Percentiles rank a stretch among this genome's conserved stretches.
These are phyloP conservation scores for Leucoagaricus sp. DNA, from an alignment of 1,284 basidiomycete genomes.

Conservation along the genomic window DNA sequence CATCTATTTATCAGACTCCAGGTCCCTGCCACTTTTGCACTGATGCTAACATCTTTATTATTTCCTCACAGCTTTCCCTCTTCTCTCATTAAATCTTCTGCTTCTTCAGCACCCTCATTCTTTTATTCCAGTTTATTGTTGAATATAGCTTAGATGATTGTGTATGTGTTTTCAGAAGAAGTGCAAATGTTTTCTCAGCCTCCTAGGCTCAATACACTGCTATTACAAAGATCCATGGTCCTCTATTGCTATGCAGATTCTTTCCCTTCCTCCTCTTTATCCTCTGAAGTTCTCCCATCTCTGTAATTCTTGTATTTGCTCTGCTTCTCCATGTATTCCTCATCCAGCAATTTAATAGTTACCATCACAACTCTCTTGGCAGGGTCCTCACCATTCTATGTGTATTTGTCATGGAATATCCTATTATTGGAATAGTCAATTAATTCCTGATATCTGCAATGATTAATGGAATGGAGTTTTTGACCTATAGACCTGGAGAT, in stretches of 20 bases:
- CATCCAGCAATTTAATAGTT: conserved; percentile 27
- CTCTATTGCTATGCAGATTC: conserved; percentile 28
- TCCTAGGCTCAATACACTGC: not conserved
- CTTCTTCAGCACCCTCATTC: no score
- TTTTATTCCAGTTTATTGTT: no score
- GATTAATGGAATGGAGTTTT: conserved; percentile 36
- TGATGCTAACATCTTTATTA: no score
- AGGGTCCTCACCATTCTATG: conserved; percentile 29
- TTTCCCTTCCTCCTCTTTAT: conserved; percentile 5
- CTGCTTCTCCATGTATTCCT: conserved; percentile 25
- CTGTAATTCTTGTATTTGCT: conserved; percentile 15
- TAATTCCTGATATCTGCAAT: conserved; percentile 34
- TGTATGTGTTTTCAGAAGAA: conserved; percentile 27
- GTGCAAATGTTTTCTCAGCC: conserved; percentile 19
- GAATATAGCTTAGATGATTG: no score
- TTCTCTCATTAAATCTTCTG: no score
- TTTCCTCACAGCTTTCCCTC: no score
- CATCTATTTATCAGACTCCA: not conserved
- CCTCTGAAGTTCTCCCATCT: conserved; percentile 20
- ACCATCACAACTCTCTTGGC: conserved; percentile 28
- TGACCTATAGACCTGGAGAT: not conserved
- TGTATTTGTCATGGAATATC: conserved; percentile 36
- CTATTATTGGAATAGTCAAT: conserved; percentile 26
- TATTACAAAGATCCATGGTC: conserved; percentile 30
- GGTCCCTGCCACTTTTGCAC: no score